Conservation (phyloP, 2,329 filamentous ascomycete genomes). For the Nemania bipapillata region DNA sequence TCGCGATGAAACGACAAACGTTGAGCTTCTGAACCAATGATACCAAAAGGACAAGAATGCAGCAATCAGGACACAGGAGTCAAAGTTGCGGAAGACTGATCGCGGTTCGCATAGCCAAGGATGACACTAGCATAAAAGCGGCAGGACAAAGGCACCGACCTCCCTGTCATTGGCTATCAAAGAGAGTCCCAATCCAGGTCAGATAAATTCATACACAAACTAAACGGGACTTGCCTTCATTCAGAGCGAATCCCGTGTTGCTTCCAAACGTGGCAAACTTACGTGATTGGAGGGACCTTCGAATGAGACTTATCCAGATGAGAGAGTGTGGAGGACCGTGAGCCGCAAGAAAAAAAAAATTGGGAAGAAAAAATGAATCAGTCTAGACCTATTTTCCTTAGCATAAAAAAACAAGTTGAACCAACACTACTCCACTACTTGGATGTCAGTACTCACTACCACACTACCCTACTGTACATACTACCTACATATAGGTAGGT, state of each 20-base stretch:
- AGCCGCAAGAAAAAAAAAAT: constrained; percentile 27
- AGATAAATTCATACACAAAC: constrained; percentile 11
- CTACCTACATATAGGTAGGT: no score
- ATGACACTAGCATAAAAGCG: constrained; percentile 34
- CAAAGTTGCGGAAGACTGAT: constrained; percentile 16
- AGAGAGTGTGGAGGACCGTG: constrained; percentile 8
- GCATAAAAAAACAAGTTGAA: background rate
- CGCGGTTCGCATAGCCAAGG: constrained; percentile 30
- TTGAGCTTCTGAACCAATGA: constrained; percentile 15
- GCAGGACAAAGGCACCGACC: constrained; percentile 26
- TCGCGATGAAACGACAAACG: constrained; percentile 28
- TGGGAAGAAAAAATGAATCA: constrained; percentile 10
- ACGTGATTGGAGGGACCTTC: constrained; percentile 13
- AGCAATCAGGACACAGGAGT: constrained; percentile 6
- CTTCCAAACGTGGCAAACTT: constrained; percentile 30
- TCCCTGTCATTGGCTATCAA: constrained; percentile 27
- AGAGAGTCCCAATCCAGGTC: constrained; percentile 22
- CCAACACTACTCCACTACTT: no score
- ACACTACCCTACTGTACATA: background rate
- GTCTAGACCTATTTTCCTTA: constrained; percentile 17
- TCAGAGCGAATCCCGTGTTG: constrained; percentile 22
- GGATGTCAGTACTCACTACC: no score
- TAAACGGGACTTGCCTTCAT: constrained; percentile 26
- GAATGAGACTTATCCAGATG: constrained; percentile 12
- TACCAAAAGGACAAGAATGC: constrained; percentile 4